Percentiles rank a stretch among this genome's conserved stretches.
Conservation (phyloP, 352 stramenopile genomes). For the Phytophthora tentaculata region DNA sequence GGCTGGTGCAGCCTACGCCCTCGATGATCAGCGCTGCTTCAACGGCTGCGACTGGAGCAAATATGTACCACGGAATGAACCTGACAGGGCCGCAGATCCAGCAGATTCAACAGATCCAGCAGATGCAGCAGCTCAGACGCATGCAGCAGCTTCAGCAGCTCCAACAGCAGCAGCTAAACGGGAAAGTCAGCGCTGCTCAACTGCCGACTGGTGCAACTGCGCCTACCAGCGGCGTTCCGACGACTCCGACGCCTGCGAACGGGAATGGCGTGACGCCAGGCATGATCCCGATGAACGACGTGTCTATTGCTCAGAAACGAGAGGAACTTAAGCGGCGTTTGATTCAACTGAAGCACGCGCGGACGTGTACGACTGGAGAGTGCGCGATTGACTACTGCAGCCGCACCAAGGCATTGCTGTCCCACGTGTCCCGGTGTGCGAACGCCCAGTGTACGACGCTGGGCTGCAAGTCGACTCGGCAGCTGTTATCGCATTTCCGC, state of each 20-base stretch:
- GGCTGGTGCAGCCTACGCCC: constrained; percentile 47
- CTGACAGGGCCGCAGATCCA: constrained; percentile 77
- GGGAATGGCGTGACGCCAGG: constrained; percentile 38
- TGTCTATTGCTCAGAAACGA: constrained; percentile 83
- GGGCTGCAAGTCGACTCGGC: constrained; percentile 87
- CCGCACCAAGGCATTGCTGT: constrained; percentile 79
- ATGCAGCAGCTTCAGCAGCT: constrained; percentile 84
- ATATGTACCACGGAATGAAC: constrained; percentile 84
- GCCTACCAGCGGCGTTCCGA: constrained; percentile 34
- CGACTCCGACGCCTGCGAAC: constrained; percentile 22
- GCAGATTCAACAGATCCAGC: constrained; percentile 87
- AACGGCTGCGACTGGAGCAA: constrained; percentile 36
- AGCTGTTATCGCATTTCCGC: constrained; percentile 87
- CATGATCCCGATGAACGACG: constrained; percentile 81
- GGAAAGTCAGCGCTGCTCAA: constrained; percentile 36
- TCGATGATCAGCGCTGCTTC: constrained; percentile 49
- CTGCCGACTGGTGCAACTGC: constrained; percentile 24
- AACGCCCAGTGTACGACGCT: constrained; percentile 89
- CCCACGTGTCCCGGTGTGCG: constrained; percentile 83
- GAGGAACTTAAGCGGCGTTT: constrained; percentile 86
- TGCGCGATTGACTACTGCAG: constrained; percentile 85
- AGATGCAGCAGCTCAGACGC: constrained; percentile 84
- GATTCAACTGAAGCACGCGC: constrained; percentile 88
- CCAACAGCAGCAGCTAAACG: constrained; percentile 59
- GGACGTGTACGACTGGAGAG: constrained; percentile 77